phyloP scores from a whole-genome alignment of 192 early-diverging fungal genomes.

The Mortierella claussenii region DNA sequence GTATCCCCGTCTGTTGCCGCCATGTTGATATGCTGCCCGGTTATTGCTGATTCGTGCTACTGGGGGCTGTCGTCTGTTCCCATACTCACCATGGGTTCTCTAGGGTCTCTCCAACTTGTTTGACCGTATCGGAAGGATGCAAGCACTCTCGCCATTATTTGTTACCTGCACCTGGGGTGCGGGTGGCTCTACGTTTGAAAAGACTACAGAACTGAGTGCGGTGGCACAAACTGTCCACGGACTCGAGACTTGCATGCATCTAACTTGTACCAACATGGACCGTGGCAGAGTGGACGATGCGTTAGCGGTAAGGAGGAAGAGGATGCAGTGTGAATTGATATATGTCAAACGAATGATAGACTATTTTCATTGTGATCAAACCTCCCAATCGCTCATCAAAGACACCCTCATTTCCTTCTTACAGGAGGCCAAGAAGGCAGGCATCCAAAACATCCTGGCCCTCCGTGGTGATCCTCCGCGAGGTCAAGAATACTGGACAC shows the following conservation, averaged over 20 bases:
- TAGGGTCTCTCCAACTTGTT: slow-evolving; percentile 85
- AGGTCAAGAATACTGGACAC: slow-evolving; percentile 81
- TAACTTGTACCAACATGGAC: slow-evolving; percentile 94
- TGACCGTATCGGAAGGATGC: slow-evolving; percentile 87
- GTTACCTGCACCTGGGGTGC: slow-evolving; percentile 90
- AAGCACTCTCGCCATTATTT: slow-evolving; percentile 77
- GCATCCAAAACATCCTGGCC: slow-evolving; percentile 88
- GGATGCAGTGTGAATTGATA: neutral
- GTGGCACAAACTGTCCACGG: slow-evolving; percentile 81
- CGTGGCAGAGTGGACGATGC: slow-evolving; percentile 80
- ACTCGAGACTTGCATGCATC: slow-evolving; percentile 84
- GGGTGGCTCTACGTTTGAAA: slow-evolving; percentile 79
- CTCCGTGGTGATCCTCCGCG: slow-evolving; percentile 87
- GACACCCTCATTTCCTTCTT: too few species aligned
- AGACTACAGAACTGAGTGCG: slow-evolving; percentile 75
- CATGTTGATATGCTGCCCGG: too few species aligned
- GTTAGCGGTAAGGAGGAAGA: slow-evolving; percentile 51
- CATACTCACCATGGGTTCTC: neutral
- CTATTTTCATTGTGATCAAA: too few species aligned
- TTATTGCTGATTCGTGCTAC: too few species aligned
- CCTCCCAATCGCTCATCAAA: too few species aligned
- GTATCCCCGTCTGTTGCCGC: too few species aligned
- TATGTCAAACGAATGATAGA: too few species aligned
- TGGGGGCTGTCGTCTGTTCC: neutral
- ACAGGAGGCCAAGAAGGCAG: slow-evolving; percentile 63